A percentile compares a stretch with the other conserved stretches of the same genome.
Conservation (phyloP, 2,329 filamentous ascomycete genomes). For the Diaporthe vexans region DNA sequence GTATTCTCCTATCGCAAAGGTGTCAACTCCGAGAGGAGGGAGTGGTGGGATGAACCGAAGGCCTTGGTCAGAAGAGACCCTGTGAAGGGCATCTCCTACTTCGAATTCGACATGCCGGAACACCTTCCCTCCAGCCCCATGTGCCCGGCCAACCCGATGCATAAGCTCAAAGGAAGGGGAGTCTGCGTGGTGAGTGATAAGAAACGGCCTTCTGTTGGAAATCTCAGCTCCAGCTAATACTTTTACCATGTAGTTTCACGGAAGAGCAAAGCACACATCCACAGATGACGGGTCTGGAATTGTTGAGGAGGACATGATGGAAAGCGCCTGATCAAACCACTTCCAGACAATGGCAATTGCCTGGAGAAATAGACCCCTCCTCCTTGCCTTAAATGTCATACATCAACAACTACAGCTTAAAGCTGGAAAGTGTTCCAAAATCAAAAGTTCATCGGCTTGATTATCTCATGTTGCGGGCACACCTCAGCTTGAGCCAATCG, state of each 20-base stretch:
- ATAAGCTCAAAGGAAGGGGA: constrained; percentile 60
- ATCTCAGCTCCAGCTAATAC: not conserved
- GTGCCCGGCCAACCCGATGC: constrained; percentile 63
- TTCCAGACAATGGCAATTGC: too few species aligned
- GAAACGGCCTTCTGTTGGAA: too few species aligned
- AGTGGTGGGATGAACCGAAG: constrained; percentile 51
- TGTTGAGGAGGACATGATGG: not conserved
- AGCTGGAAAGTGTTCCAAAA: not conserved
- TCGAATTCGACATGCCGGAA: constrained; percentile 65
- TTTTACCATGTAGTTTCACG: constrained; percentile 40
- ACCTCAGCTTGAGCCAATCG: not conserved
- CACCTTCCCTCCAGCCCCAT: constrained; percentile 66
- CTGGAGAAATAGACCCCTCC: not conserved
- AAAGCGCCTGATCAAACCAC: not conserved
- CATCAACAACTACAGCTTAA: not conserved
- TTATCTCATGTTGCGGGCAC: not conserved
- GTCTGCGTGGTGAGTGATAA: constrained; percentile 58
- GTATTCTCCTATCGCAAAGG: constrained; percentile 13
- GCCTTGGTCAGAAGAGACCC: constrained; percentile 44
- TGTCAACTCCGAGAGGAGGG: constrained; percentile 40
- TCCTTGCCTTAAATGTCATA: not conserved
- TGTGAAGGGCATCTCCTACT: constrained; percentile 46
- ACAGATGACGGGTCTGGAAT: not conserved
- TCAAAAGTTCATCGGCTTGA: too few species aligned
- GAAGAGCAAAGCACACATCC: constrained; percentile 34